Conservation (phyloP, 768 basidiomycete species). For the Psilocybe azurescens region DNA sequence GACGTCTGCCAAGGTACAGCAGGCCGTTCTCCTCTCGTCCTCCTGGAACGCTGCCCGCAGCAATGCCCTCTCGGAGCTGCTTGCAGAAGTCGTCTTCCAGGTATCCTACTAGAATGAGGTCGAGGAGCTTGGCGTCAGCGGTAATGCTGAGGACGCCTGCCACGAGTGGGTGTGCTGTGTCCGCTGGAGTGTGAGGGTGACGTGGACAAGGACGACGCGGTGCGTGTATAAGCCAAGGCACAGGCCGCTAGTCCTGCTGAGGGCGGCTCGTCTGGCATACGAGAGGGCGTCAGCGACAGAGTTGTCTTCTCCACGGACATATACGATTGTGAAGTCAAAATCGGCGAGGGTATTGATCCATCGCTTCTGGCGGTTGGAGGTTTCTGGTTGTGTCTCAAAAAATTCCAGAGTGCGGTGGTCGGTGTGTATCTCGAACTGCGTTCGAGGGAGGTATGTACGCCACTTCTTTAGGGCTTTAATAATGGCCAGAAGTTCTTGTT, state of each 20-base stretch:
- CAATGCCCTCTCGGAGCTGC: neutral
- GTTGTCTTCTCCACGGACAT: conserved; percentile 41
- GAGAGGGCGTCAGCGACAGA: conserved; percentile 42
- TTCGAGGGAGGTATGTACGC: conserved; percentile 21
- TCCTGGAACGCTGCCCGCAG: neutral
- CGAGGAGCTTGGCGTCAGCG: neutral
- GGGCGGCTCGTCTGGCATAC: conserved; percentile 11
- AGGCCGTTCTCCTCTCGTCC: conserved; percentile 20
- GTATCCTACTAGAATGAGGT: neutral
- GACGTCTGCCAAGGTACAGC: conserved; percentile 24
- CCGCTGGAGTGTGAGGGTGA: neutral
- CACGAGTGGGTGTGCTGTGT: neutral
- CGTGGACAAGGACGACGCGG: too few relatives aligned
- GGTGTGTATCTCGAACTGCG: conserved; percentile 30
- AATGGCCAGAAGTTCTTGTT: conserved; percentile 44
- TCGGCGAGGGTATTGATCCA: conserved; percentile 41
- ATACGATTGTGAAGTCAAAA: conserved; percentile 39
- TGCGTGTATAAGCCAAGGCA: too few relatives aligned
- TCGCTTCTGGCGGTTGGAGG: conserved; percentile 32
- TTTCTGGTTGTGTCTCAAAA: conserved; percentile 33
- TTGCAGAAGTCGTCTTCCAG: neutral
- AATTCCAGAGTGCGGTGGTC: conserved; percentile 41
- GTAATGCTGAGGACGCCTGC: conserved; percentile 4
- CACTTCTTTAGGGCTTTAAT: conserved; percentile 34
- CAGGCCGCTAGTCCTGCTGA: neutral